Base-by-base conservation (phyloP, 1,284 basidiomycete genomes). In the Trichosporon coremiiforme region DNA sequence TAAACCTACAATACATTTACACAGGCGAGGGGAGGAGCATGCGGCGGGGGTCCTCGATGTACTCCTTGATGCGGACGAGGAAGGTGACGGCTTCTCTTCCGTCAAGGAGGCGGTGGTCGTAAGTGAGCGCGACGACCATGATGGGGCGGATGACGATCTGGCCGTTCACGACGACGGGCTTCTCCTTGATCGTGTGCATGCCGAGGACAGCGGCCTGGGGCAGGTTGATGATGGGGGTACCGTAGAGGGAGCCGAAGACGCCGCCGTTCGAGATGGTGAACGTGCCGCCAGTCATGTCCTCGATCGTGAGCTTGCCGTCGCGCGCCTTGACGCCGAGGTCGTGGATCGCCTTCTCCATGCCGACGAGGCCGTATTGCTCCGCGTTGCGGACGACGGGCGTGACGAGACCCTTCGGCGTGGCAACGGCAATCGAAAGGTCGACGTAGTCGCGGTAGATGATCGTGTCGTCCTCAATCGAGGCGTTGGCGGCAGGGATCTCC, bases 191-290 rank as follows among this genome's bases (percentile, higher is more conserved):
- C 29, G 94, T 81, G 85, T 99, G 96, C 94, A 98, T 98, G 88
- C 91, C 93, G 70, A 98, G 88, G 22, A 98, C 95, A 70, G 95
- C 96, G 57, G 94, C 86, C 83, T 98, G 96, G 22, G 96, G 96
- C 69, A 96, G 86, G 87, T 98, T 99, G 86, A 99, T 95, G 83
- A 95, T 95, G 66, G 96, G 96, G 45, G 96, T 99, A 66, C 96
- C 96, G 81, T 91, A 98, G 64, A 98, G 86, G 67, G 94, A 97
- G 68, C 96, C 96, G 79, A 99, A 99, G 80, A 99, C 96, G 78
- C 96, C 97, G 66, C 97, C 97, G 83, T 99, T 99, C 68, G 96
- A 98, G 84, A 99, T 98, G 78, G 96, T 99, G 87, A 99, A 98
- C 22, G 93, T 91, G 66, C 96, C 95, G 68, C 96, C 97, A 55